Base-by-base conservation (phyloP, 441 rosid species). In the Jatropha multifida region DNA sequence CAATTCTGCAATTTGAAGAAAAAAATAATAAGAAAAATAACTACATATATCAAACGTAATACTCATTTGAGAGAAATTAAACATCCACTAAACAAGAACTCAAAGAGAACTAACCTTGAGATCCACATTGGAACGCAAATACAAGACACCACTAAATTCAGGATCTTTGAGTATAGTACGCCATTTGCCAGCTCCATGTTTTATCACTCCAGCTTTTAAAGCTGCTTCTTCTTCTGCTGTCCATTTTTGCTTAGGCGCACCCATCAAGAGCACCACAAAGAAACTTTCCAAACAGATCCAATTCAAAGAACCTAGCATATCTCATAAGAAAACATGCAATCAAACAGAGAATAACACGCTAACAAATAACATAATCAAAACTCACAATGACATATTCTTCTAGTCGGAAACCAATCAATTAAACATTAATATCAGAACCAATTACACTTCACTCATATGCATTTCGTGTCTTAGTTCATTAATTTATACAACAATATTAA, bases 161-260 rank as follows among this genome's bases (percentile, higher is more conserved):
- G 97, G 98, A 79, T 94, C 99, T 81, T 89, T 94, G 68, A 94
- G 96, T 77, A 94, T 94, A 1, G 98, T 96, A 49, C 97, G 94
- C 99, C 99, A 96, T 83, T 92, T 96, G 8, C 99, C 98, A 71
- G 97, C 90, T 26, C 99, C 98, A 65, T 96, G 99, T 86, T 96
- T 96, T 51, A 85, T 74, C 52, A 96, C 97, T 70, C 98, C 98
- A 73, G 98, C 90, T 87, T 89, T 96, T 9, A 96, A 68, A 41
- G 99, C 98, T 11, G 92, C 90, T 85, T 96, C 99, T 82, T 96
- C 99, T 83, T 96, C 99, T 41, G 90, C 83, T 7, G 99, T 96
- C 99, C 99, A 96, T 84, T 94, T 96, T 78, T 96, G 99, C 83
- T 96, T 96, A 0, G 97, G 99, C 41, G 97, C 98, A 52, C 99